A percentile compares a stretch with the other conserved stretches of the same genome.
Evolutionary conservation across 495 filamentous ascomycete species (phyloP).

Genomic region (Xylaria nigripes): DNA sequence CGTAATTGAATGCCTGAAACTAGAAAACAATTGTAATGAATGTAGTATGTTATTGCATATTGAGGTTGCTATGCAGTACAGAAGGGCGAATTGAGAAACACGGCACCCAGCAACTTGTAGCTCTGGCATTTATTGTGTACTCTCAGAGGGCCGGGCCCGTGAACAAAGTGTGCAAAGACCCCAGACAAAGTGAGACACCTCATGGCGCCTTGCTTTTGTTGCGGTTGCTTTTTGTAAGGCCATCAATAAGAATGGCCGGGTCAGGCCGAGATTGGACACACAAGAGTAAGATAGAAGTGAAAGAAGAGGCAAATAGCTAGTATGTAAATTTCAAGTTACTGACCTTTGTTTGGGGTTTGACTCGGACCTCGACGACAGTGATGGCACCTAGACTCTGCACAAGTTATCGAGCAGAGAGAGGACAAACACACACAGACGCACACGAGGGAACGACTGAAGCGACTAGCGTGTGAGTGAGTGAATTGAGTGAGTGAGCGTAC

Average conservation of each 20-base stretch:
- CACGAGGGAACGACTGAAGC: neutral
- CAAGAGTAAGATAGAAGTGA: neutral
- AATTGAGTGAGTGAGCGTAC: conserved; percentile 15
- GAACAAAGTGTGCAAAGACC: no score
- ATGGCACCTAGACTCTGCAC: no score
- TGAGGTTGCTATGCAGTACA: conserved; percentile 14
- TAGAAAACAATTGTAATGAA: conserved; percentile 19
- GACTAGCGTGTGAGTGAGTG: neutral
- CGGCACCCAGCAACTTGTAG: neutral
- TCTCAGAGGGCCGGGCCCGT: no score
- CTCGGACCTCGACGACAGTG: neutral
- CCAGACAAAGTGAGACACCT: neutral
- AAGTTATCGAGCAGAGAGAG: no score
- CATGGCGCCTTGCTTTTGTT: no score
- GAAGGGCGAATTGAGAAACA: neutral
- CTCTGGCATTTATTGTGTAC: neutral
- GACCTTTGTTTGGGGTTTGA: conserved; percentile 6
- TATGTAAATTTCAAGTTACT: neutral
- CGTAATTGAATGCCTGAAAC: conserved; percentile 2
- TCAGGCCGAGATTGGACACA: no score
- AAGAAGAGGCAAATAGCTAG: neutral
- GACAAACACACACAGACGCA: neutral
- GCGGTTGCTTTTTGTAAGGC: no score
- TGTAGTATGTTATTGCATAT: conserved; percentile 19
- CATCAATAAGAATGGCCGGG: no score